These are phyloP conservation scores for Solanum rostratum DNA, from an alignment of 257 asterid species.

Conservation along the genomic window DNA sequence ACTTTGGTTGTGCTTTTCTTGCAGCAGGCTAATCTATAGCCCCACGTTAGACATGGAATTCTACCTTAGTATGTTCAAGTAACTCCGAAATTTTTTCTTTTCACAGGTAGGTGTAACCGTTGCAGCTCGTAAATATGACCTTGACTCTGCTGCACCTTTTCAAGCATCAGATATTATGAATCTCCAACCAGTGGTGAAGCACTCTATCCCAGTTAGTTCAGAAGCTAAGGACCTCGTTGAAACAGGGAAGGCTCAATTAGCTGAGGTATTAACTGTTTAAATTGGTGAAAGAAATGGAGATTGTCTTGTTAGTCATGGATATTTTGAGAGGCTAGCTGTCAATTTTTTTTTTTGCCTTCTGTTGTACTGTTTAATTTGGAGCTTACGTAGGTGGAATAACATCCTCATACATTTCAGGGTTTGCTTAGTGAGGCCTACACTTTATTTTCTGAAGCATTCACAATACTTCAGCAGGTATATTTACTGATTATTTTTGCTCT, in stretches of 20 bases:
- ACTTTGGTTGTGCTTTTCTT: background rate
- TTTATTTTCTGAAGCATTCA: constrained; percentile 82
- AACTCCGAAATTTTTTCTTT: background rate
- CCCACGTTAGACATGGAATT: background rate
- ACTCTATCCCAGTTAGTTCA: constrained; percentile 89
- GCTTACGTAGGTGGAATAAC: background rate
- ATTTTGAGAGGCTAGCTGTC: background rate
- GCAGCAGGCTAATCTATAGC: background rate
- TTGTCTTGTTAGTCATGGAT: background rate
- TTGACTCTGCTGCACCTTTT: constrained; percentile 59
- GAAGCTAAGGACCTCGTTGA: constrained; percentile 94
- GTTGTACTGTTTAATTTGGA: background rate
- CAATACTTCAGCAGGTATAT: constrained; percentile 85
- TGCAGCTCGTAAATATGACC: constrained; percentile 76
- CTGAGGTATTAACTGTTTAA: constrained; percentile 49
- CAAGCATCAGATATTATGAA: constrained; percentile 69
- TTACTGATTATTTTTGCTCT: background rate
- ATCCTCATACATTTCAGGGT: constrained; percentile 31
- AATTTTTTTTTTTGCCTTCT: background rate
- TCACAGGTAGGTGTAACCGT: constrained; percentile 76
- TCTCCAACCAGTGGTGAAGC: constrained; percentile 88
- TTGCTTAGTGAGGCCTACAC: constrained; percentile 83
- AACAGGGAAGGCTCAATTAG: constrained; percentile 86
- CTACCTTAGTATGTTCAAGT: background rate
- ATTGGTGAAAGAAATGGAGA: background rate